phyloP scores from a whole-genome alignment of 805 yeast genomes.

The Schwanniomyces sp. region DNA sequence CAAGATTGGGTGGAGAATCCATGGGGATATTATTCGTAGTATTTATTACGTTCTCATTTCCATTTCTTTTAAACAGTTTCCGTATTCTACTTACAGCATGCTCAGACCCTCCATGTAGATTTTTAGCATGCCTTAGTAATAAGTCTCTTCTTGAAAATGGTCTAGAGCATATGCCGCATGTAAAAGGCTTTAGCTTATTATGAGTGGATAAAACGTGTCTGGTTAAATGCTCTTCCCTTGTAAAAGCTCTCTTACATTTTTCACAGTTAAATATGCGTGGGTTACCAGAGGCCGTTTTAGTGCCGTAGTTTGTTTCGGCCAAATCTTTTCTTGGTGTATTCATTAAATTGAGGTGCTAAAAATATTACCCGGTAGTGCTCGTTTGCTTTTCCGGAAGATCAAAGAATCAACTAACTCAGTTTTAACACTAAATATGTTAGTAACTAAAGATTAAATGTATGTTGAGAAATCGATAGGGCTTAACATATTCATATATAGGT shows the following conservation, averaged over 20 bases:
- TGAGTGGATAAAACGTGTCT: conserved; percentile 44
- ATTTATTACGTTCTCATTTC: conserved; percentile 1
- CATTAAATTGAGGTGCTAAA: background rate
- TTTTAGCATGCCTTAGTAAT: conserved; percentile 44
- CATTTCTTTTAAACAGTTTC: conserved; percentile 33
- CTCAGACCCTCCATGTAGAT: conserved; percentile 44
- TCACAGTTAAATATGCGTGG: conserved; percentile 41
- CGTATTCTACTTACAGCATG: conserved; percentile 43
- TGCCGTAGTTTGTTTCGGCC: conserved; percentile 29
- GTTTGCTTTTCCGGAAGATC: background rate
- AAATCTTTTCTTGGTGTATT: background rate
- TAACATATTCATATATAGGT: background rate
- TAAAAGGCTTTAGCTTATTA: conserved; percentile 44
- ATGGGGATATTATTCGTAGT: background rate
- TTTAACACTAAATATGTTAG: background rate
- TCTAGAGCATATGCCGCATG: conserved; percentile 44
- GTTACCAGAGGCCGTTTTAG: conserved; percentile 45
- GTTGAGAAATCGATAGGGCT: background rate
- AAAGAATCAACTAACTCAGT: background rate
- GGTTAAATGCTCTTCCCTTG: conserved; percentile 46
- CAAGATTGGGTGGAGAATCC: background rate
- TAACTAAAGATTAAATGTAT: background rate
- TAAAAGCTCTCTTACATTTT: conserved; percentile 44
- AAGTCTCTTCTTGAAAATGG: conserved; percentile 45
- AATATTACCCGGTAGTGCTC: background rate